Evolutionary conservation across 306 rosid genomes (phyloP), one percentile per base, ranked within the genome.

Genomic region (Alnus glutinosa): DNA sequence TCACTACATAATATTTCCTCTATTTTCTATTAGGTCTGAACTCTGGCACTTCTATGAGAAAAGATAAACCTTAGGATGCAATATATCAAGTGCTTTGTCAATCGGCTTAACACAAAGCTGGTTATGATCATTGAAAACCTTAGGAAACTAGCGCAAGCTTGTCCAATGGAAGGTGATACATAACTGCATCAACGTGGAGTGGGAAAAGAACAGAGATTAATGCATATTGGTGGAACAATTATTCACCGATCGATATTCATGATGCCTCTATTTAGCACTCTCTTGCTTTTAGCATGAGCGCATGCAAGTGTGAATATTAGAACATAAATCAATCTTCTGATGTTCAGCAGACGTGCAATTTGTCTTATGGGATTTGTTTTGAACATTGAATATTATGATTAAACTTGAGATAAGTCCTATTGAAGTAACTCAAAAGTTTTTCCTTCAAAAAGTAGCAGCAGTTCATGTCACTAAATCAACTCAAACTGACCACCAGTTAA

Each of bases 111-210:
- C 86, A 93, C 91, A 49, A 93, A 88, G 81, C 87, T 93, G 75
- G 94, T 93, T 78, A 91, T 86, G 93, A 93, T 91, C 79, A 89
- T 93, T 84, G 97, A 93, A 81, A 89, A 93, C 73, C 94, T 93
- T 55, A 81, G 78, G 80, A 88, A 92, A 81, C 79, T 88, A 74
- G 94, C 91, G 18, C 94, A 87, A 81, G 89, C 91, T 57, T 88
- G 79, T 79, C 90, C 97, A 37, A 71, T 55, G 80, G 86, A 87
- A 74, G 69, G 18, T 73, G 55, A 83, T 55, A 81, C 66, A 44
- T 90, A 77, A 86, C 66, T 75, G 64, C 80, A 70, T 63, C 15
- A 71, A 23, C 36, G 70, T 77, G 63, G 57, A 85, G 76, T 73
- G 74, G 49, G 47, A 73, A 75, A 73, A 68, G 46, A 55, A 19